These are phyloP conservation scores for Colletotrichum sp. DNA, from an alignment of 2,329 filamentous ascomycete genomes.

Conservation along the genomic window DNA sequence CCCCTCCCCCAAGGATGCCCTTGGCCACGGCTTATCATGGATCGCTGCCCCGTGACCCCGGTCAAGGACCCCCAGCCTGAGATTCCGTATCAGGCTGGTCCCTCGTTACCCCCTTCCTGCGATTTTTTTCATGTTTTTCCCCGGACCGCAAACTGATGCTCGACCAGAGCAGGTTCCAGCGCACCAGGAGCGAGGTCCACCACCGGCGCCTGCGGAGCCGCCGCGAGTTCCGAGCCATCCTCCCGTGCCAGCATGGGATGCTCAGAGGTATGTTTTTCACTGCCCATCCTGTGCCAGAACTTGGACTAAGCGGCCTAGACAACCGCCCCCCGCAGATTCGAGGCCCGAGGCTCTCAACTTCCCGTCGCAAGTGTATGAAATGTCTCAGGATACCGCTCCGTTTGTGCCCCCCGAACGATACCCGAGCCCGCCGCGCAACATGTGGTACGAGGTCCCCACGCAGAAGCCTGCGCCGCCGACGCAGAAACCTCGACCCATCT, in stretches of 20 bases:
- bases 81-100: slow-evolving; percentile 22
- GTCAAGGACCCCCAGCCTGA: slow-evolving; percentile 24
- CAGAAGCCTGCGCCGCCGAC: slow-evolving; percentile 57
- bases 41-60: slow-evolving; percentile 9
- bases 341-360: slow-evolving; percentile 87
- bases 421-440: slow-evolving; percentile 81
- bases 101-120: slow-evolving; percentile 28
- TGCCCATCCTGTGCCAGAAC: not conserved
- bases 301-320: slow-evolving; percentile 46
- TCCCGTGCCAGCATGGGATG: slow-evolving; percentile 50
- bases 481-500: slow-evolving; percentile 71
- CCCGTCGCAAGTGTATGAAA: slow-evolving; percentile 77
- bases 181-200: slow-evolving; percentile 2
- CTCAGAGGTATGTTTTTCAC: slow-evolving; percentile 49
- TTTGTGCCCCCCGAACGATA: slow-evolving; percentile 81
- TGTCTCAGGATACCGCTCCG: slow-evolving; percentile 76
- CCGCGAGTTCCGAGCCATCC: slow-evolving; percentile 38
- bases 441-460: slow-evolving; percentile 86
- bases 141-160: slow-evolving; percentile 55
- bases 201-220: slow-evolving; percentile 36
- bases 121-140: slow-evolving; percentile 40
- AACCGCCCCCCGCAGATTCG: slow-evolving; percentile 67
- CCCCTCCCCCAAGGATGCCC: slow-evolving; percentile 19
- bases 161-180: slow-evolving; percentile 41
- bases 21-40: slow-evolving; percentile 13